phyloP scores from a whole-genome alignment of 371 early-diverging fungal species.

The Mucor sp. region DNA sequence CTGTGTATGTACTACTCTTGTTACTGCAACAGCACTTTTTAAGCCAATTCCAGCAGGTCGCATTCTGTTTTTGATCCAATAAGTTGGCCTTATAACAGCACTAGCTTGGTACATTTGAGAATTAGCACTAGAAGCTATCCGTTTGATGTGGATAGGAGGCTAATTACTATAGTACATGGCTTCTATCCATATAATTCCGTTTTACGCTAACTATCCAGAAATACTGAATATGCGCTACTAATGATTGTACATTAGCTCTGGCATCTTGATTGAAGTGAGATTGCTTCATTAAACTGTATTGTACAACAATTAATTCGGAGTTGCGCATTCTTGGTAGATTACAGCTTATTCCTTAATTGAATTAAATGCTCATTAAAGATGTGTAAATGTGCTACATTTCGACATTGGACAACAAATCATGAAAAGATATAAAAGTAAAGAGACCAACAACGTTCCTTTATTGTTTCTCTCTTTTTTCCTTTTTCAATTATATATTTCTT shows the following conservation, averaged over 20 bases:
- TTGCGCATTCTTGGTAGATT: neutral
- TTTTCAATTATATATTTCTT: neutral
- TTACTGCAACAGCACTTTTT: neutral
- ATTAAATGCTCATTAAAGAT: neutral
- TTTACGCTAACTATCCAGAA: neutral
- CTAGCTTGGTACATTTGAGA: neutral
- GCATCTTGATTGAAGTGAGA: too few relatives aligned
- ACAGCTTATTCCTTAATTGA: neutral
- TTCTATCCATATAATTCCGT: neutral
- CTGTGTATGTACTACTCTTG: neutral
- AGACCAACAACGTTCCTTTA: neutral
- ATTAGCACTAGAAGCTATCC: neutral
- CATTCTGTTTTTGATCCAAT: neutral
- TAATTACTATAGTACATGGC: neutral
- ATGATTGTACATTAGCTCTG: neutral
- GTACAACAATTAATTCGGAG: neutral
- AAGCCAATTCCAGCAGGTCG: neutral
- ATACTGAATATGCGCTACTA: neutral
- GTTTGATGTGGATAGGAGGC: neutral
- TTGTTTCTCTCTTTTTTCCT: neutral
- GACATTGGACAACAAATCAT: neutral
- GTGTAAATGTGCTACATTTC: conserved; percentile 1
- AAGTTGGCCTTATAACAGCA: neutral
- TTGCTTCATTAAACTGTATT: neutral
- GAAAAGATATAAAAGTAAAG: neutral